phyloP scores from a whole-genome alignment of 331 rosid species.

The Quercus lobata region DNA sequence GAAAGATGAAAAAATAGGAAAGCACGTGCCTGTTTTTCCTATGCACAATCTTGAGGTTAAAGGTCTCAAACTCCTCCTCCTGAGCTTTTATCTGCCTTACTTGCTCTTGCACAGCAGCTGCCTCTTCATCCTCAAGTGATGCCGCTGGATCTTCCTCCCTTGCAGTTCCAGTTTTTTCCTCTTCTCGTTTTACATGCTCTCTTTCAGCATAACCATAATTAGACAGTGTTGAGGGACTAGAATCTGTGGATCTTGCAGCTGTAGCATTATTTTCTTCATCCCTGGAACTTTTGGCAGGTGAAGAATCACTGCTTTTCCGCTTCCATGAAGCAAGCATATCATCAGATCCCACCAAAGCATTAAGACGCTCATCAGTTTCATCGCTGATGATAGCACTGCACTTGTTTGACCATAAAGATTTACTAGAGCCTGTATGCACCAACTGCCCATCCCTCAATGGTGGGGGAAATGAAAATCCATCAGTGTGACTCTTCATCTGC shows the following conservation, averaged over 20 bases:
- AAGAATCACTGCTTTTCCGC: slow-evolving; percentile 78
- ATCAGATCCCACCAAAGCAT: slow-evolving; percentile 51
- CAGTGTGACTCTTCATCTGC: slow-evolving; percentile 47
- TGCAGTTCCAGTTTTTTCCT: slow-evolving; percentile 47
- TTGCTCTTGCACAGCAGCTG: slow-evolving; percentile 98
- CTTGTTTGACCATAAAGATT: slow-evolving; percentile 61
- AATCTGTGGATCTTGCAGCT: slow-evolving; percentile 51
- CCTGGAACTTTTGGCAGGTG: slow-evolving; percentile 67
- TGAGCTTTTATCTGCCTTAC: slow-evolving; percentile 92
- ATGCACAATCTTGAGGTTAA: slow-evolving; percentile 97
- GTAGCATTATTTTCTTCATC: slow-evolving; percentile 73
- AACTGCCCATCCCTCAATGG: slow-evolving; percentile 59
- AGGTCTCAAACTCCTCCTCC: slow-evolving; percentile 97
- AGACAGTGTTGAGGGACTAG: slow-evolving; percentile 80
- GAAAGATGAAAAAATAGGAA: not conserved
- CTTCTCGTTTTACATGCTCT: slow-evolving; percentile 64
- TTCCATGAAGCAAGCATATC: slow-evolving; percentile 69
- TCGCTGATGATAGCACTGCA: slow-evolving; percentile 38
- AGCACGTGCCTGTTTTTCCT: slow-evolving; percentile 87
- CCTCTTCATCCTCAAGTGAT: slow-evolving; percentile 93
- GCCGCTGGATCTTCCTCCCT: slow-evolving; percentile 79
- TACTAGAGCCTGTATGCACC: slow-evolving; percentile 56
- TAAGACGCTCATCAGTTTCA: slow-evolving; percentile 54
- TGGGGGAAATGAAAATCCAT: slow-evolving; percentile 82
- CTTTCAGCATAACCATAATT: slow-evolving; percentile 81